These are phyloP conservation scores for Ceratocystis lukuohia DNA, from an alignment of 2,329 filamentous ascomycete species.

Conservation along the genomic window DNA sequence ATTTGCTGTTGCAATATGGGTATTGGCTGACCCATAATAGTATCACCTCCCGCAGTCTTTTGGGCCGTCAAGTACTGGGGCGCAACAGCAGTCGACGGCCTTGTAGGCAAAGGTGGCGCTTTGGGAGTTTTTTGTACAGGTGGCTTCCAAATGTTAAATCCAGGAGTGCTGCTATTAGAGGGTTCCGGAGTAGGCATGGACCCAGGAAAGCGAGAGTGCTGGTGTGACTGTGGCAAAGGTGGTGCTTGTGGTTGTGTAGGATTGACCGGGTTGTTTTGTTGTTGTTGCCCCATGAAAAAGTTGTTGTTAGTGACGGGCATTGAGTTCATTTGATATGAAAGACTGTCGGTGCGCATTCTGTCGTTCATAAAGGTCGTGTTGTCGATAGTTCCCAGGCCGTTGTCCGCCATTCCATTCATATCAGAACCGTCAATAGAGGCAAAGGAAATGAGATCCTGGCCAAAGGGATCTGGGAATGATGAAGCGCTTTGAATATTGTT, in stretches of 20 bases:
- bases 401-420: neutral
- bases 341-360: conserved; percentile 2
- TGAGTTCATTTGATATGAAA: conserved; percentile 7
- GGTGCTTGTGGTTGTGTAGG: conserved; percentile 2
- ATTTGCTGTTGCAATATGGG: conserved; percentile 20
- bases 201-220: neutral
- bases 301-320: neutral
- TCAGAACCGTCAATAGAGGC: neutral
- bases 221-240: conserved; percentile 10
- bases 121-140: conserved; percentile 31
- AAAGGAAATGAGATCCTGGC: conserved; percentile 11
- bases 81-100: conserved; percentile 20
- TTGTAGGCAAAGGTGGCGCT: conserved; percentile 24
- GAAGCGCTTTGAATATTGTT: neutral
- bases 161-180: conserved; percentile 14
- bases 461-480: conserved; percentile 1
- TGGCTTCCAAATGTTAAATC: conserved; percentile 27
- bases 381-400: neutral
- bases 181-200: neutral
- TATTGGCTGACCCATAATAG: conserved; percentile 17
- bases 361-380: conserved; percentile 8
- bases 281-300: conserved; percentile 16
- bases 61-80: conserved; percentile 19
- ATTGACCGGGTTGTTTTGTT: conserved; percentile 5
- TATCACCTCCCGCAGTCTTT: conserved; percentile 14